Evolutionary conservation across 1,284 basidiomycete genomes (phyloP).

Genomic region (Spongiforma sp.): DNA sequence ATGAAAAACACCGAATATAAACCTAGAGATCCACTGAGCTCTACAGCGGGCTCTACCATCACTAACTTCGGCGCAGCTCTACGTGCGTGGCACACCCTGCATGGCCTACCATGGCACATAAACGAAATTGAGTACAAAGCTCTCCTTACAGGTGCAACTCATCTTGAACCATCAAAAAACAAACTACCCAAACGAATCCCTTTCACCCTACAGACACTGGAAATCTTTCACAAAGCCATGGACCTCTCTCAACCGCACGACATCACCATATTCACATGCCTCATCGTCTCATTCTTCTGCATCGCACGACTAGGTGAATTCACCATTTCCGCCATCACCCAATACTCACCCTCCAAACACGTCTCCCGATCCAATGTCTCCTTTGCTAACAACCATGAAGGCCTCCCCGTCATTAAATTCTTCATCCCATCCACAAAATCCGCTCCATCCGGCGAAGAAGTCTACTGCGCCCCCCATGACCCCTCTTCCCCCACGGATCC

Average conservation of each 20-base stretch:
- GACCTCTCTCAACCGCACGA: background rate
- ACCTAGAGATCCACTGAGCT: too few species aligned
- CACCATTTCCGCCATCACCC: background rate
- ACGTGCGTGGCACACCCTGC: slow-evolving; percentile 43
- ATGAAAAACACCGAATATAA: too few species aligned
- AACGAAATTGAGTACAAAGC: background rate
- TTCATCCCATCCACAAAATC: background rate
- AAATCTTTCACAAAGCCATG: background rate
- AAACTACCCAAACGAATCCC: background rate
- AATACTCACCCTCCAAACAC: background rate
- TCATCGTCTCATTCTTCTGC: background rate
- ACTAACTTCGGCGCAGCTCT: slow-evolving; percentile 37
- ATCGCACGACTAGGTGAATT: slow-evolving; percentile 1
- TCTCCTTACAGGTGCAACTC: background rate
- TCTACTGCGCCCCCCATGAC: background rate
- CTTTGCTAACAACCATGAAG: background rate
- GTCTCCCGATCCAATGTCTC: background rate
- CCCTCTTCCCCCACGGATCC: accelerated
- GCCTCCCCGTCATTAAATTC: background rate
- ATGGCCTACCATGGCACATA: slow-evolving; percentile 20
- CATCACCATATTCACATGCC: background rate
- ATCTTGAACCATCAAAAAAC: background rate
- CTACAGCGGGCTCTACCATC: slow-evolving; percentile 23
- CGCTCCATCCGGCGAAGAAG: background rate
- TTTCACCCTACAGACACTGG: background rate